Percentiles rank a stretch among this genome's conserved stretches.
phyloP scores from a whole-genome alignment of 2,329 filamentous ascomycete species.

The Botrytis tulipae region DNA sequence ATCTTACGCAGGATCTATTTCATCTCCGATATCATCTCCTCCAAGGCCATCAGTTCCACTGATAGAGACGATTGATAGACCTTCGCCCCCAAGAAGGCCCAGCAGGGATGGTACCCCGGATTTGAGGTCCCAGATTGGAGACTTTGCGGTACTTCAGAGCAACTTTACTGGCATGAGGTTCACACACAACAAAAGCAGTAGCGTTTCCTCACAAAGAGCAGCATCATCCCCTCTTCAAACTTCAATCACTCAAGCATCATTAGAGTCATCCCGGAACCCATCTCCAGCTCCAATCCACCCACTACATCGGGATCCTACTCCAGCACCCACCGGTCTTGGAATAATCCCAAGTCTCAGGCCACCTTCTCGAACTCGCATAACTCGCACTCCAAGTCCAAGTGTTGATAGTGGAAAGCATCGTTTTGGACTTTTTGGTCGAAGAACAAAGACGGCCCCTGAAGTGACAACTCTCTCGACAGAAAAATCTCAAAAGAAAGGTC shows the following conservation, averaged over 20 bases:
- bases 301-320: slow-evolving; percentile 34
- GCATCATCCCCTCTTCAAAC: slow-evolving; percentile 33
- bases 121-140: slow-evolving; percentile 55
- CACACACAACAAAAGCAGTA: slow-evolving; percentile 30
- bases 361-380: slow-evolving; percentile 36
- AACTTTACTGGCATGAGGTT: slow-evolving; percentile 45
- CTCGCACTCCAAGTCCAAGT: slow-evolving; percentile 55
- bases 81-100: slow-evolving; percentile 53
- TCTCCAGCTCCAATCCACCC: slow-evolving; percentile 39
- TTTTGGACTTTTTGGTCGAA: slow-evolving; percentile 76
- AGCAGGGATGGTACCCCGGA: slow-evolving; percentile 67
- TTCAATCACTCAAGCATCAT: slow-evolving; percentile 39
- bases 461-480: slow-evolving; percentile 52
- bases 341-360: slow-evolving; percentile 36
- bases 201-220: slow-evolving; percentile 26
- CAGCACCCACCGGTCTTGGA: slow-evolving; percentile 35
- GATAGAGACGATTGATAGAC: neutral
- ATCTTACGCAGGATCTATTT: neutral
- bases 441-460: slow-evolving; percentile 62
- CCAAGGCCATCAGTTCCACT: neutral
- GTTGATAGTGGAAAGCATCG: slow-evolving; percentile 58
- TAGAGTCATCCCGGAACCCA: slow-evolving; percentile 39
- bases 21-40: neutral
- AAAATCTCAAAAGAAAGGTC: slow-evolving; percentile 66
- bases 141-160: slow-evolving; percentile 59